These are phyloP conservation scores for Bullera alba DNA, from an alignment of 768 basidiomycete genomes.

Conservation along the genomic window DNA sequence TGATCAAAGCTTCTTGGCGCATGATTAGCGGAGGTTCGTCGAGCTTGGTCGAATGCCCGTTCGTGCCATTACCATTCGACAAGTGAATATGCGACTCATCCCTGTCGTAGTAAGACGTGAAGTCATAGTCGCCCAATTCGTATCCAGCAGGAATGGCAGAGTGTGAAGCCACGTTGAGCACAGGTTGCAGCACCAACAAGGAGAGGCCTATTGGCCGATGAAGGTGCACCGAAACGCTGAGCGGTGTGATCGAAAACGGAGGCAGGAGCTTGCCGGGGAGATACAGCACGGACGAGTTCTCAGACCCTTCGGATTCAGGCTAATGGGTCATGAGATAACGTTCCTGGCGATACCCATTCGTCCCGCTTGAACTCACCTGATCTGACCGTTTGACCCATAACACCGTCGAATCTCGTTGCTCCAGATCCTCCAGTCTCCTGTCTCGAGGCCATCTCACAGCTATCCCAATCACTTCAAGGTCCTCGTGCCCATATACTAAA, in stretches of 20 bases:
- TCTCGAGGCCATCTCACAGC: no score
- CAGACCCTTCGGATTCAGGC: no score
- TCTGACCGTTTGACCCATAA: no score
- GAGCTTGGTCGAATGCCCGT: not conserved
- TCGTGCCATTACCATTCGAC: not conserved
- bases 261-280: conserved; percentile 24
- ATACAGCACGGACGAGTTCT: no score
- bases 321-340: no score
- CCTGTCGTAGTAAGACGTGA: conserved; percentile 1
- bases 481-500: no score
- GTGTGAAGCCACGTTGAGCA: conserved; percentile 1
- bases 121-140: conserved; percentile 8
- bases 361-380: no score
- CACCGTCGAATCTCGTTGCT: no score
- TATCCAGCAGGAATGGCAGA: no score
- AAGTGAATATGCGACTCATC: not conserved
- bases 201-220: conserved; percentile 23
- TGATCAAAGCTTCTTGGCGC: conserved; percentile 12
- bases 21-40: conserved; percentile 10
- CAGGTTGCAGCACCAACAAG: conserved; percentile 22
- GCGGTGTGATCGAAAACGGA: conserved; percentile 7
- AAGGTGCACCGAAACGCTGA: conserved; percentile 5
- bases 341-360: no score
- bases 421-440: no score
- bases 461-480: no score